Conservation (phyloP, 805 yeast genomes). For the Kuraishia floccosa region DNA sequence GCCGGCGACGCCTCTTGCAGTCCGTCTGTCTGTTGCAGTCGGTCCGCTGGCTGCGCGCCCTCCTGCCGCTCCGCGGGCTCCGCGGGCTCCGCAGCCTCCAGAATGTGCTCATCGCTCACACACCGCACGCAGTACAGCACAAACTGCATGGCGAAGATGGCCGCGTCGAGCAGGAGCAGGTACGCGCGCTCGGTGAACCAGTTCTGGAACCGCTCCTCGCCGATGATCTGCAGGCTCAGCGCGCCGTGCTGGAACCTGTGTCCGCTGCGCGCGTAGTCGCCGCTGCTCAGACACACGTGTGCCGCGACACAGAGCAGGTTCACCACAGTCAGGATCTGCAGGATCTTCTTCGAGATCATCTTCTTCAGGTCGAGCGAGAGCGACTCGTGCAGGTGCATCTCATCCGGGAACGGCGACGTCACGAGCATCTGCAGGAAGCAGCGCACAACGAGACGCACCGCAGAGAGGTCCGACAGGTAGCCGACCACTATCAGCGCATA, state of each 20-base stretch:
- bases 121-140: slow-evolving; percentile 18
- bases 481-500: slow-evolving; percentile 22
- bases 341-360: slow-evolving; percentile 17
- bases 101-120: slow-evolving; percentile 14
- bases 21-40: slow-evolving; percentile 4
- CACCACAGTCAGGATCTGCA: slow-evolving; percentile 11
- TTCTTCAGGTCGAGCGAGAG: slow-evolving; percentile 10
- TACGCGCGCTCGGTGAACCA: slow-evolving; percentile 14
- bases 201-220: slow-evolving; percentile 21
- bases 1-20: slow-evolving; percentile 4
- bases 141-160: slow-evolving; percentile 17
- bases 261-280: slow-evolving; percentile 8
- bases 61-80: slow-evolving; percentile 5
- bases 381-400: slow-evolving; percentile 11
- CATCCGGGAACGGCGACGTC: slow-evolving; percentile 28
- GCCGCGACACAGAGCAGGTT: slow-evolving; percentile 17
- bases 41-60: slow-evolving; percentile 2
- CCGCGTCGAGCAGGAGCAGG: slow-evolving; percentile 18
- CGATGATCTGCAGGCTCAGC: slow-evolving; percentile 31
- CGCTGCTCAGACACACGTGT: slow-evolving; percentile 21
- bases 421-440: slow-evolving; percentile 24
- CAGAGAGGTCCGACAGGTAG: slow-evolving; percentile 29
- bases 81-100: slow-evolving; percentile 12
- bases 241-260: slow-evolving; percentile 20
- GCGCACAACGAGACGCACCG: slow-evolving; percentile 20